Percentiles rank a stretch among this genome's conserved stretches.
phyloP scores from a whole-genome alignment of 1,284 basidiomycete genomes.

The Ceratobasidium sp. region DNA sequence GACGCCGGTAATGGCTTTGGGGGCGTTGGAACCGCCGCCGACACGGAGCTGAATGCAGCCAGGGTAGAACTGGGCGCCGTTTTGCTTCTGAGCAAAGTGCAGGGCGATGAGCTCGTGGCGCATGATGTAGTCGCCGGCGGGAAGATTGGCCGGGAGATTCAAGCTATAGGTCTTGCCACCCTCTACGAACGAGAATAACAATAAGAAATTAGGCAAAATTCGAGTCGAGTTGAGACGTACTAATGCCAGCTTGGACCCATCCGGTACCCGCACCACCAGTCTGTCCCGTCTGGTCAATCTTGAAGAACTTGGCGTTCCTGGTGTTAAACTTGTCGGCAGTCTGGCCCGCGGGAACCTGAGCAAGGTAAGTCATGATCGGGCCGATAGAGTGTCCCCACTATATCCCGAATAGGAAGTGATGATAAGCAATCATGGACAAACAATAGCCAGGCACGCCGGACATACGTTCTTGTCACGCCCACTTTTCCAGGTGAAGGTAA shows the following conservation, averaged over 20 bases:
- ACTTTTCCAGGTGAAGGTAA: slow-evolving; percentile 55
- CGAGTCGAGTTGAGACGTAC: slow-evolving; percentile 44
- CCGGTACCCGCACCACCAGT: slow-evolving; percentile 37
- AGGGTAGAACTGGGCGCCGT: slow-evolving; percentile 75
- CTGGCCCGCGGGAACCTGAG: slow-evolving; percentile 53
- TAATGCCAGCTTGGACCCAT: slow-evolving; percentile 55
- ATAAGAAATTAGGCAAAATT: neutral
- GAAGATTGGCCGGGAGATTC: slow-evolving; percentile 62
- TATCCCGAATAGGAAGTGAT: slow-evolving; percentile 44
- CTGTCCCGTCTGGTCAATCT: slow-evolving; percentile 60
- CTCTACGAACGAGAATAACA: slow-evolving; percentile 46
- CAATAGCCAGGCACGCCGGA: neutral
- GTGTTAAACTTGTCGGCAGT: slow-evolving; percentile 66
- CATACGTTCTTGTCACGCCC: slow-evolving; percentile 33
- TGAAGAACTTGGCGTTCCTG: slow-evolving; percentile 71
- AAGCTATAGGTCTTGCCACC: slow-evolving; percentile 53
- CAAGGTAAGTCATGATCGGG: slow-evolving; percentile 75
- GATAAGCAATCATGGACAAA: neutral
- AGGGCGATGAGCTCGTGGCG: slow-evolving; percentile 76
- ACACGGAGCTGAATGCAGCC: slow-evolving; percentile 67
- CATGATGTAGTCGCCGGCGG: slow-evolving; percentile 69
- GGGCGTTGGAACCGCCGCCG: slow-evolving; percentile 50
- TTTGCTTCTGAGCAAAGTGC: slow-evolving; percentile 58
- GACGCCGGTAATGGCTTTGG: slow-evolving; percentile 22
- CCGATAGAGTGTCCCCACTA: slow-evolving; percentile 74